These are phyloP conservation scores for Lyophyllum semitale DNA, from an alignment of 768 basidiomycete genomes.

Conservation along the genomic window DNA sequence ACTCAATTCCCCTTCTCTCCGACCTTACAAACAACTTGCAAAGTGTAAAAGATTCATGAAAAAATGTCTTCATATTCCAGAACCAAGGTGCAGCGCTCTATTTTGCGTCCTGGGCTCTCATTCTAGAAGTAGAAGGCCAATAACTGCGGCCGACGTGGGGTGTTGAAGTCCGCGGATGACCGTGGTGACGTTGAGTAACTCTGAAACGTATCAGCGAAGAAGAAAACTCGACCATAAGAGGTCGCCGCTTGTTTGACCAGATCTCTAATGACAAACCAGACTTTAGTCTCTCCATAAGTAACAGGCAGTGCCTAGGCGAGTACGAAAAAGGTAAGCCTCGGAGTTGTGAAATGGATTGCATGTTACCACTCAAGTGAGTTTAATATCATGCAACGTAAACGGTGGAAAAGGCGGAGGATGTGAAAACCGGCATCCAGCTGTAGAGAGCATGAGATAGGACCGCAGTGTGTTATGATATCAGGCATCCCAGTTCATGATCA, in stretches of 20 bases:
- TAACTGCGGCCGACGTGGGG: not conserved
- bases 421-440: not conserved
- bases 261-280: not conserved
- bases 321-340: not conserved
- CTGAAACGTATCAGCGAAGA: not conserved
- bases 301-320: not conserved
- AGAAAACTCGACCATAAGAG: not conserved
- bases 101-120: not conserved
- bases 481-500: no score
- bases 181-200: not conserved
- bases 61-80: not conserved
- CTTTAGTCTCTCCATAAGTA: not conserved
- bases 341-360: not conserved
- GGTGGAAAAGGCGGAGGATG: not conserved
- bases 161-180: not conserved
- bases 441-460: not conserved
- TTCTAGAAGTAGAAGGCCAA: not conserved
- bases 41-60: not conserved
- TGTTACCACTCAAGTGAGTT: not conserved
- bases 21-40: not conserved
- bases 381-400: not conserved
- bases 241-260: not conserved
- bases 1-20: not conserved
- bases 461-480: no score
- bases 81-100: not conserved